Evolutionary conservation across 768 basidiomycete genomes (phyloP), one percentile per base, ranked within the genome.

Genomic region (Sporobolomyces pararoseus): DNA sequence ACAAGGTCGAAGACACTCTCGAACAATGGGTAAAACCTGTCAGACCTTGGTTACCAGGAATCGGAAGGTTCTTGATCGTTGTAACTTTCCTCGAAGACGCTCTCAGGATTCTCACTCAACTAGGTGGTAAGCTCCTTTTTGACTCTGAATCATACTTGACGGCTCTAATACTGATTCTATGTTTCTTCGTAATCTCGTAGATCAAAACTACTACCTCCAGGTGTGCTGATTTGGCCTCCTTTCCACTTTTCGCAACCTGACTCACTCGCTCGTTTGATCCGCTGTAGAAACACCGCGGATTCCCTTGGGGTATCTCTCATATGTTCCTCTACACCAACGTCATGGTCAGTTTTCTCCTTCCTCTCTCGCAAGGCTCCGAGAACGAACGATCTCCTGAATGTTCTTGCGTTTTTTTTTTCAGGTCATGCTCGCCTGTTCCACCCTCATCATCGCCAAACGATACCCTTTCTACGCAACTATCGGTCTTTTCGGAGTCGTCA

Each of bases 41-140:
- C 81, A 88, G 88, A 79, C 96, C 96, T 62, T 87, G 94, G 79
- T 84, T 99, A 76, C 96, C 96, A 49, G 88, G 91, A 63, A 87
- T 97, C 79, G 95, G 93, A 67, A 86, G 96, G 76, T 98, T 97
- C 81, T 81, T 99, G 68, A 98, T 98, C 80, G 91, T 99, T 61
- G 92, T 96, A 49, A 99, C 96, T 14, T 99, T 99, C 82, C 83
- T 94, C 80, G 96, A 99, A 83, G 96, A 99, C 78, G 91, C 96
- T 13, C 80, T 95, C 77, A 83, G 96, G 73, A 98, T 98, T 78
- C 63, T 90, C 68, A 90, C 92, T 4, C 73, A 74, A 51, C 44
- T 74, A 23, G 19, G 60, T 1, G 72, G 72, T 74, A 42, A 54
- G 72, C 34, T 49, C 16, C 16, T n/a, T 16, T 27, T 25, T 16